Conservation (phyloP, 345 rosid species). For the Citrus cavaleriei region DNA sequence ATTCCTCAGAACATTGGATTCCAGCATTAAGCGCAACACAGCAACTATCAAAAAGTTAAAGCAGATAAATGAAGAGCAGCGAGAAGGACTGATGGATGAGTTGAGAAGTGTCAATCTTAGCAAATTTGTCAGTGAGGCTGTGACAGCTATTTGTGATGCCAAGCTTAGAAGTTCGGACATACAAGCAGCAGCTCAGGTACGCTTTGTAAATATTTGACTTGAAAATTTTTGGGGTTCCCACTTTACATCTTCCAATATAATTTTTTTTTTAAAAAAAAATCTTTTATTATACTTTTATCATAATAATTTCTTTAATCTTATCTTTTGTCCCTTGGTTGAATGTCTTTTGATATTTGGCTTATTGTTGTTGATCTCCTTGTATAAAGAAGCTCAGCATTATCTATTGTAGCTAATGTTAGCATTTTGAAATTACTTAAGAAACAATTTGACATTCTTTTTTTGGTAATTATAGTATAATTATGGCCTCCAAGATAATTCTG, state of each 20-base stretch:
- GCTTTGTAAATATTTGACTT: constrained; percentile 11
- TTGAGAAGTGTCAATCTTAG: constrained; percentile 75
- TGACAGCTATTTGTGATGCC: constrained; percentile 91
- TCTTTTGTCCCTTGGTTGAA: neutral
- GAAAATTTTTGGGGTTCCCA: neutral
- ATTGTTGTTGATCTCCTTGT: neutral
- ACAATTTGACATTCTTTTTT: neutral
- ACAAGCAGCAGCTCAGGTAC: constrained; percentile 94
- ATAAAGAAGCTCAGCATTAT: neutral
- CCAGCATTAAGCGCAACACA: constrained; percentile 92
- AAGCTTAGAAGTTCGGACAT: constrained; percentile 89
- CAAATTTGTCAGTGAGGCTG: constrained; percentile 96
- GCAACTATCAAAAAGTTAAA: constrained; percentile 90
- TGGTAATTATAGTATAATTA: neutral
- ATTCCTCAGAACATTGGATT: constrained; percentile 88
- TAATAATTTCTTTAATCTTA: neutral
- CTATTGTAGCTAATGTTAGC: neutral
- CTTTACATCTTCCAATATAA: neutral
- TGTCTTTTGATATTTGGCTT: neutral
- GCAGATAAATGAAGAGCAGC: constrained; percentile 91
- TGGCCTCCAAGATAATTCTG: neutral
- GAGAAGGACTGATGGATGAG: constrained; percentile 90
- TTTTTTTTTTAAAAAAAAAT: neutral
- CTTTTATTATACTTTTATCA: neutral
- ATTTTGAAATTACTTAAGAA: neutral